Evolutionary conservation across 2,329 filamentous ascomycete genomes (phyloP), one percentile per base, ranked within the genome.

Genomic region (Fusarium camptoceras): DNA sequence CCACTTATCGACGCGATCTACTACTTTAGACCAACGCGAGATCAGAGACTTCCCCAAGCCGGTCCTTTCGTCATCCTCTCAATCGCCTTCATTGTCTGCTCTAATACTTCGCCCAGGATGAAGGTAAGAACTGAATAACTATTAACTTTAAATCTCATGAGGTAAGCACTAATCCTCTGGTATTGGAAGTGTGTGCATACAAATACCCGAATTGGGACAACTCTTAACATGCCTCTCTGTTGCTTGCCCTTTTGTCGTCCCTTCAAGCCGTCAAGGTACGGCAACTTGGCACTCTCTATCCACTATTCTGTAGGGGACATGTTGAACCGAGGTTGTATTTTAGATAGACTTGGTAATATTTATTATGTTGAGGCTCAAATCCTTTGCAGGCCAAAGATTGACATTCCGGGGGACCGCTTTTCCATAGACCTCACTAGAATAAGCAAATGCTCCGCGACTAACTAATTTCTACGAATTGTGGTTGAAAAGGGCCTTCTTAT

Each of bases 391-490:
- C 20, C 24, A 44, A 16, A 15, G 42, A 25, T 44, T 44, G 22
- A 22, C 14, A 44, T 44, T 15, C n/a, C 6, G 42, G 12, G 22
- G 20, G 24, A 25, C 42, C 42, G 15, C 42, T 27, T 44, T 44
- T 44, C 20, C 22, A 24, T 43, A 12, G 12, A 18, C 42, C 20
- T 25, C 42, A 25, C 42, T 44, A 18, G 42, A 47, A 47, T 20
- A 47, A 47, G 44, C 25, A 47, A 47, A 47, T 47, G 25, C 44
- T 47, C 44, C 44, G 44, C 44, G 25, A 47, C 44, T 47, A 47
- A 28, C 44, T 24, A 43, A 16, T 37, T 6, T 9, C 8, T 43
- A 20, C 41, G n/a, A 22, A 15, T 43, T 43, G 22, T 30, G 25
- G 44, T 30, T 28, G 24, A 47, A 47, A 47, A 47, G 44, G 44